phyloP scores from a whole-genome alignment of 2,329 filamentous ascomycete species.

The Sarocladiaceae sp. region DNA sequence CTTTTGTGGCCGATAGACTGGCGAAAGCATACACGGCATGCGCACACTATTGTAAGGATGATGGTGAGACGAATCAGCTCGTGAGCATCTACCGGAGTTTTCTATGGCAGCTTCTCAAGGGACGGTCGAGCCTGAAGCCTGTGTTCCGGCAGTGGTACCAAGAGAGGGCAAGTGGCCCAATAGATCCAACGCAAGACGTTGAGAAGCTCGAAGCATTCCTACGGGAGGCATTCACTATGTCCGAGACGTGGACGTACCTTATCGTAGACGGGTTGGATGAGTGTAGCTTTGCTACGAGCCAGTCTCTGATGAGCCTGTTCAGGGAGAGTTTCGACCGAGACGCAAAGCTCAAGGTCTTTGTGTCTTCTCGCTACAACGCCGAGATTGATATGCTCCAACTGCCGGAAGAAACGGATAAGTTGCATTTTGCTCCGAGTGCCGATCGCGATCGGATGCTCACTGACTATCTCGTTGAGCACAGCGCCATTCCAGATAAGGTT shows the following conservation, averaged over 20 bases:
- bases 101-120: background rate
- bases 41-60: background rate
- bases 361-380: background rate
- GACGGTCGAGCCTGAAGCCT: background rate
- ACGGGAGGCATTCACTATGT: background rate
- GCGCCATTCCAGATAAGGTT: background rate
- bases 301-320: background rate
- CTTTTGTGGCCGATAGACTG: background rate
- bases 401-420: background rate
- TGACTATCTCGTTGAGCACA: background rate
- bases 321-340: background rate
- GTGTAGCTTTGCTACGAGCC: background rate
- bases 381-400: background rate
- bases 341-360: background rate
- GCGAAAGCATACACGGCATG: background rate
- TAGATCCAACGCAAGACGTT: background rate
- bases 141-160: background rate
- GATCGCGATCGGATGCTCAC: background rate
- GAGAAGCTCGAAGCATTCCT: background rate
- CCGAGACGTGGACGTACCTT: background rate
- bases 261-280: background rate
- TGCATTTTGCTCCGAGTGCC: background rate
- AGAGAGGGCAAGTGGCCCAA: background rate
- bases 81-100: background rate
- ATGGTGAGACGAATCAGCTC: background rate